Evolutionary conservation across 2,329 filamentous ascomycete species (phyloP), one percentile per base, ranked within the genome.

Genomic region (Colletotrichum echinochloae): DNA sequence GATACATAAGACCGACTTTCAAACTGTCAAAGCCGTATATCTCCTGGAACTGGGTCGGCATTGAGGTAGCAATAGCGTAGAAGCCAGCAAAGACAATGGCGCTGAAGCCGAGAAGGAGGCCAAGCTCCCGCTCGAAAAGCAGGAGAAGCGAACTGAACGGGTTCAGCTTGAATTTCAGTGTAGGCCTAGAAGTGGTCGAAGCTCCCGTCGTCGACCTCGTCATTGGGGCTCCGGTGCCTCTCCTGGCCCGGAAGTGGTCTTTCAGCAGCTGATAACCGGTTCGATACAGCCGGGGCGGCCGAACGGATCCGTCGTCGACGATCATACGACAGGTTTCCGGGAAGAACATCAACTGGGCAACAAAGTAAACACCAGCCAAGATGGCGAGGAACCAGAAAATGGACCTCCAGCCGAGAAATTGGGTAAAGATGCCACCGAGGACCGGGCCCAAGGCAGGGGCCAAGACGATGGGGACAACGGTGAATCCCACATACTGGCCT

Each of bases 1-100:
- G 77, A 73, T 86, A 88, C 81, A 84, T 85, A 6, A 88, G 77
- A 1, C 88, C 88, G 4, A 89, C 82, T 16, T 85, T 79, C 3
- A 86, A 79, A 26, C 91, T 87, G 67, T 87, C 84, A 33, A 89
- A 87, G 1, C 87, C 85, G 75, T 92, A 94, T 57, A 88, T 87
- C 2, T 75, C 62, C 1, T 76, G 59, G n/a, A 87, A 81, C 5
- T 83, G 77, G 0, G 78, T 77, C 0, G 85, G 85, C 76, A 87
- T 81, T 3, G 83, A 81, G 1, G 84, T 80, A 3, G 81, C 78
- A 30, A 87, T 78, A 67, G 82, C 83, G 74, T 86, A 87, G 75
- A 87, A 87, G 6, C 84, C 85, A 0, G 84, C 82, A 70, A 86
- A 87, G 4, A 85, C 79, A 5, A 87, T 75, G 56, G 80, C 81